Conservation (phyloP, 768 basidiomycete genomes). For the Albatrellus ellisii region DNA sequence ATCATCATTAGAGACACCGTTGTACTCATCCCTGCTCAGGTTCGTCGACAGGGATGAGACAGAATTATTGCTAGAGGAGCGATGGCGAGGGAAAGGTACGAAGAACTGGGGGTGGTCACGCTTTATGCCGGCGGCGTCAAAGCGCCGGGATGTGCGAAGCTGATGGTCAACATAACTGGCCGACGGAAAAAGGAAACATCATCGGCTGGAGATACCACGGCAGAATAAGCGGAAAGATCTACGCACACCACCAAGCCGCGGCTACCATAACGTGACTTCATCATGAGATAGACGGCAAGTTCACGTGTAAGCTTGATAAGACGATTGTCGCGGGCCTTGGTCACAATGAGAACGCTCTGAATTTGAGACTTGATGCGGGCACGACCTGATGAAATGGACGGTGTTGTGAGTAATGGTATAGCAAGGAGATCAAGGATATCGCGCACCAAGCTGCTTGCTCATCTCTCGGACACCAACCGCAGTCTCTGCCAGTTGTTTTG, state of each 20-base stretch:
- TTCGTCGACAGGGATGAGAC: conserved; percentile 28
- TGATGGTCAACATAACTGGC: conserved; percentile 89
- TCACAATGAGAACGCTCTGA: conserved; percentile 88
- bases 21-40: conserved; percentile 26
- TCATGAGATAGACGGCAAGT: conserved; percentile 91
- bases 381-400: conserved; percentile 42
- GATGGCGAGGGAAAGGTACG: conserved; percentile 58
- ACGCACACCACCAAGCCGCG: conserved; percentile 82
- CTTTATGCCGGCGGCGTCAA: conserved; percentile 84
- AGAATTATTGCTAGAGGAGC: conserved; percentile 56
- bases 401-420: background rate
- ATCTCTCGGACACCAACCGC: conserved; percentile 96
- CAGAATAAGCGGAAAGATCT: background rate
- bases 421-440: background rate
- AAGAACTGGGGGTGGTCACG: conserved; percentile 84
- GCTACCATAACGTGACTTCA: conserved; percentile 52
- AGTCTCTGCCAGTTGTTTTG: conserved; percentile 89
- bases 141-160: conserved; percentile 76
- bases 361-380: conserved; percentile 86
- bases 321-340: conserved; percentile 94
- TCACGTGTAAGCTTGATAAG: conserved; percentile 92
- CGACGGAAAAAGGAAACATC: conserved; percentile 6
- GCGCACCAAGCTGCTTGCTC: conserved; percentile 93
- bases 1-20: conserved; percentile 34
- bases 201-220: conserved; percentile 11